Base-by-base conservation (phyloP, 352 stramenopile genomes). In the Globisporangium carolinianum region DNA sequence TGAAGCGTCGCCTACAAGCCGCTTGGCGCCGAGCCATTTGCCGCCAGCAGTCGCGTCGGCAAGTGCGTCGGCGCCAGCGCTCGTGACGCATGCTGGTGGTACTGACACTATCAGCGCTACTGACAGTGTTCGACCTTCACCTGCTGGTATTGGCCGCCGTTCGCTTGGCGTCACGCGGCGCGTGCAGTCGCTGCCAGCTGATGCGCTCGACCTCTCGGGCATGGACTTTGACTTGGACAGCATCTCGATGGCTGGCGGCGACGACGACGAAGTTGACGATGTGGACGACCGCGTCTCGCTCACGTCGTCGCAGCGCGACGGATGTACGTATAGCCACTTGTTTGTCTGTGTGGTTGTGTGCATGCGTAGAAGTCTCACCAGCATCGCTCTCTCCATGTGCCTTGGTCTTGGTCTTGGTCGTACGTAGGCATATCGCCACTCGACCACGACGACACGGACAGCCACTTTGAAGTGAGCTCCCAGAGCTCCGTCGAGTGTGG, bases 201-300 rank as follows among this genome's bases (percentile, higher is more conserved):
- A 89, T 8, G 76, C 72, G 10, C 65, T 87, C 10, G 61, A 88
- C 47, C 63, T 81, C 32, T 72, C 75, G 4, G 68, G 57, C 18
- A 51, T 79, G 15, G 84, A 94, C 60, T 92, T 88, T 58, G 84
- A 94, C 54, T 66, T 94, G 18, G 84, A 94, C 65, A 91, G 82
- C 64, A 77, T 94, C n/a, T 94, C 84, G 10, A 72, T 94, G 47
- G 63, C 67, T 0, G 84, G 72, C 51, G 62, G 51, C 10, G 79
- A 85, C 63, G 72, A 83, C 9, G 47, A 56, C 39, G 38, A 48
- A n/a, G 48, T 41, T 24, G 48, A 53, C 35, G 48, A 80, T 57
- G 69, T 76, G 52, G 62, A 84, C 17, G 82, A 91, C 53, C 76
- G 71, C 38, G 58, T 90, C 36, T 92, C 82, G 5, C 72, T 90